Percentiles rank a stretch among this genome's conserved stretches.
phyloP scores from a whole-genome alignment of 1,284 basidiomycete genomes.

The Ceratobasidium sp. region DNA sequence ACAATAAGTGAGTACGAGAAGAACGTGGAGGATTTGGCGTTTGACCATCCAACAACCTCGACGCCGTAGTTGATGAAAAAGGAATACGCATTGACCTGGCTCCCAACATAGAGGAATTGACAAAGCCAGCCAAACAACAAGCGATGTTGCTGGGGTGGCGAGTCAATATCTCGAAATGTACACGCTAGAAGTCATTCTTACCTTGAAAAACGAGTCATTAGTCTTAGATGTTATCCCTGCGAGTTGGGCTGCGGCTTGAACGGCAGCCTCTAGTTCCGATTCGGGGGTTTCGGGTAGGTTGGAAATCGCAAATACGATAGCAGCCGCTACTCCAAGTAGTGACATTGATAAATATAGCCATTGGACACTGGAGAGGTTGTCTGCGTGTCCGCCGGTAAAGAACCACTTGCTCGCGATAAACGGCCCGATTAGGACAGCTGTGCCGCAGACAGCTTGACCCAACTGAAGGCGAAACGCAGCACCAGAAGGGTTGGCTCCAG shows the following conservation, averaged over 20 bases:
- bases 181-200: background rate
- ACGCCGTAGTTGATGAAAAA: slow-evolving; percentile 64
- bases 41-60: slow-evolving; percentile 57
- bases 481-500: slow-evolving; percentile 71
- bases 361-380: slow-evolving; percentile 62
- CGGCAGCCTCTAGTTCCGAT: slow-evolving; percentile 56
- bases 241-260: slow-evolving; percentile 54
- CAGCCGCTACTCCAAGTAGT: slow-evolving; percentile 55
- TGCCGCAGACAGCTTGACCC: slow-evolving; percentile 85
- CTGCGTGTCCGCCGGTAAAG: slow-evolving; percentile 58
- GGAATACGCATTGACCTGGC: slow-evolving; percentile 63
- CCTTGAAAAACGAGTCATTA: slow-evolving; percentile 59
- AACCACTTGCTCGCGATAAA: slow-evolving; percentile 77
- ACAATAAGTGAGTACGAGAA: slow-evolving; percentile 60
- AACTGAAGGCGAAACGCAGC: slow-evolving; percentile 85
- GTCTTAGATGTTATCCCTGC: slow-evolving; percentile 52
- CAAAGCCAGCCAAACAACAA: slow-evolving; percentile 58
- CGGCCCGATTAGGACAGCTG: slow-evolving; percentile 83
- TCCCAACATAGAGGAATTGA: slow-evolving; percentile 62
- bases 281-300: slow-evolving; percentile 65
- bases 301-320: slow-evolving; percentile 61
- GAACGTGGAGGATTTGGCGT: slow-evolving; percentile 58
- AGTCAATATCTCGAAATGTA: background rate
- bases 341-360: slow-evolving; percentile 66
- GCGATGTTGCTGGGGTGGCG: slow-evolving; percentile 20